phyloP scores from a whole-genome alignment of 441 rosid genomes.

The Arabidopsis lyrata region DNA sequence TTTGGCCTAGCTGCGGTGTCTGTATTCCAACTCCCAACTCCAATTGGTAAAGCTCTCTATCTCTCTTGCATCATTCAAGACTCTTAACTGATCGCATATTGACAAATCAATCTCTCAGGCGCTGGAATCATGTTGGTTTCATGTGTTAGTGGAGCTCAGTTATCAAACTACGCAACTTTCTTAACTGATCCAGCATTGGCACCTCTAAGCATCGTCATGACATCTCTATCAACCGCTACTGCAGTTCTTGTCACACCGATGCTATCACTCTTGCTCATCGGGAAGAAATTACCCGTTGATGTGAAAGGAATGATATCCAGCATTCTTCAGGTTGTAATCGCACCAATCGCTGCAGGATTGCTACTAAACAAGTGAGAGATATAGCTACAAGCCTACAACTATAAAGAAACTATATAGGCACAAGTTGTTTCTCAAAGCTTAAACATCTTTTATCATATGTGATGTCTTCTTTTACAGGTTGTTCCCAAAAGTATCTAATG shows the following conservation, averaged over 20 bases:
- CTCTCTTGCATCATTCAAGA: constrained; percentile 6
- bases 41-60: constrained; percentile 56
- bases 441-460: too few relatives aligned
- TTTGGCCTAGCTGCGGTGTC: constrained; percentile 75
- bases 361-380: constrained; percentile 74
- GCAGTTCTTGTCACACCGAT: constrained; percentile 85
- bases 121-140: constrained; percentile 96
- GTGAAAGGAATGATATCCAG: constrained; percentile 92
- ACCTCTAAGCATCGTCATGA: constrained; percentile 94
- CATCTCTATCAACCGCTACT: constrained; percentile 83
- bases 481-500: constrained; percentile 70
- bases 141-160: constrained; percentile 97
- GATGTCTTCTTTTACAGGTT: constrained; percentile 57
- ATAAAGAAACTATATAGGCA: neutral
- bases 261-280: constrained; percentile 83
- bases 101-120: constrained; percentile 51
- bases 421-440: constrained; percentile 5
- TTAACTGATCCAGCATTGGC: constrained; percentile 86
- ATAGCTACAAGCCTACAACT: neutral
- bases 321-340: constrained; percentile 84
- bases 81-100: constrained; percentile 6
- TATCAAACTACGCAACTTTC: constrained; percentile 91
- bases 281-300: constrained; percentile 91
- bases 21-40: constrained; percentile 74
- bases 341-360: constrained; percentile 86